Evolutionary conservation across 2,329 filamentous ascomycete genomes (phyloP).

Genomic region (Penicillium verrucosum): DNA sequence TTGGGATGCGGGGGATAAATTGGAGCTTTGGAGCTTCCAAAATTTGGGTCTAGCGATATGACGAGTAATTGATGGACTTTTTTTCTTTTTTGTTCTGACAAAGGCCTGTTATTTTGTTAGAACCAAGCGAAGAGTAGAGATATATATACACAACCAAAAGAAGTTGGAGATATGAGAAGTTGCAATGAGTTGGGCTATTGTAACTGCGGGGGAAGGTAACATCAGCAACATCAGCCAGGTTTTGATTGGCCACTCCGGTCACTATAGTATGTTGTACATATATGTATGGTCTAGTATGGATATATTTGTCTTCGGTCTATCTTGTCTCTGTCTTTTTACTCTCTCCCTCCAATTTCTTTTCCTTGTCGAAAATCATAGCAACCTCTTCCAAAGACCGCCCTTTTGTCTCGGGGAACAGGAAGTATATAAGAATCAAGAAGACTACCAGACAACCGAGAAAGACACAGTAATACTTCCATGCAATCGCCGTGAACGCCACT

Average conservation of each 20-base stretch:
- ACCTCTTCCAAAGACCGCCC: constrained; percentile 25
- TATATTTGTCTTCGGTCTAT: background rate
- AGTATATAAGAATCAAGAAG: constrained; percentile 37
- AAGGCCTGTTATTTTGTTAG: background rate
- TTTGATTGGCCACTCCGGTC: background rate
- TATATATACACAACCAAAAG: background rate
- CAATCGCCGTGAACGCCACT: constrained; percentile 38
- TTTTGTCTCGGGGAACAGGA: constrained; percentile 35
- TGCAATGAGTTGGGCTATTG: background rate
- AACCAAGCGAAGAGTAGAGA: background rate
- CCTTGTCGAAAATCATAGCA: constrained; percentile 20
- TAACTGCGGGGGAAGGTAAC: constrained; percentile 7
- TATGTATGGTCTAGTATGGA: too few relatives aligned
- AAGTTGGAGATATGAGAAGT: background rate
- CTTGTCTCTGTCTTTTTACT: background rate
- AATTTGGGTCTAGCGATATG: background rate
- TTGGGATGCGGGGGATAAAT: background rate
- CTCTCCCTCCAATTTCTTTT: background rate
- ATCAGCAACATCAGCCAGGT: background rate
- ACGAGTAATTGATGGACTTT: too few relatives aligned
- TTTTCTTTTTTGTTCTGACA: background rate
- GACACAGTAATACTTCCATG: constrained; percentile 44
- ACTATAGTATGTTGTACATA: too few relatives aligned
- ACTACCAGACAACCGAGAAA: constrained; percentile 37
- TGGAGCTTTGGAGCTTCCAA: background rate